Evolutionary conservation across 805 yeast species (phyloP), one percentile per base, ranked within the genome.

Genomic region (Wickerhamomyces hampshirensis): DNA sequence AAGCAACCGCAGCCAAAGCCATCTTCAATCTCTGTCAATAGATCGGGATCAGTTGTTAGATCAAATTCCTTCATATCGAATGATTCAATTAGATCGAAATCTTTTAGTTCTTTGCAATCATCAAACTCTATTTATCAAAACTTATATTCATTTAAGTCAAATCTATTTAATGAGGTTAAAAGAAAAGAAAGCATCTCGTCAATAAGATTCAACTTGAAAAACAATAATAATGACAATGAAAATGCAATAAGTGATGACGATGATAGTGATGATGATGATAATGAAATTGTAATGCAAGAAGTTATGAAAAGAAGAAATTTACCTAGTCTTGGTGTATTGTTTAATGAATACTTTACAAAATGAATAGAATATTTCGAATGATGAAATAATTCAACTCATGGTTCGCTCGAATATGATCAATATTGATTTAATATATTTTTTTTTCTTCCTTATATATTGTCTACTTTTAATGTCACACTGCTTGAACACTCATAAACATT

Each of bases 321-420:
- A 15, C 48, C 52, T 4, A 38, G 48, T 5, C 18, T 47, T 13
- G 51, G 48, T 23, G 40, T 45, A 2, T 30, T 50, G 21, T 47
- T 50, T 32, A 47, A 48, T 28, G 51, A 47, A 29, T 46, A 46
- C 28, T 45, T 41, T 26, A 28, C 45, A 9, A 41, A 43, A 17
- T 38, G 29, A 36, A 4, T 21, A n/a, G n/a, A n/a, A n/a, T n/a
- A n/a, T n/a, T n/a, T n/a, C n/a, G n/a, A n/a, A 21, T 21, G 24
- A 21, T 21, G 11, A 21, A 21, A 11, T 21, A 8, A 21, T 21
- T 21, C 11, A 21, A 11, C 24, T 21, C 7, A 21, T 21, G 24
- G n/a, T n/a, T n/a, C n/a, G n/a, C n/a, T n/a, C n/a, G n/a, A n/a
- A n/a, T n/a, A n/a, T n/a, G n/a, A n/a, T n/a, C n/a, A n/a, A n/a